Evolutionary conservation across 768 basidiomycete species (phyloP), one percentile per base, ranked within the genome.

Genomic region (Floccularia luteovirens): DNA sequence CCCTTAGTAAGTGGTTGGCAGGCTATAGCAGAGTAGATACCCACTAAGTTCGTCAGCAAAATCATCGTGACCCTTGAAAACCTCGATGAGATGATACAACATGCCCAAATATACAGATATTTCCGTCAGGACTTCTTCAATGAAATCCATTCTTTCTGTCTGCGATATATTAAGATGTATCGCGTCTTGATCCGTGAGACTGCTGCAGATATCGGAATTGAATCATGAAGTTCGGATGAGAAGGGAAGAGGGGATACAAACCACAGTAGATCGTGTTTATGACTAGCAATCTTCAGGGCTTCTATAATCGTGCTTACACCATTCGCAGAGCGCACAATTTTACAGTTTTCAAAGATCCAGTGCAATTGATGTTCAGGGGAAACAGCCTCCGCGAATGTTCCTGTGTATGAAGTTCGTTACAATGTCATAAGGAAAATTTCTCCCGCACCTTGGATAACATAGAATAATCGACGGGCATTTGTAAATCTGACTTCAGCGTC

Each of bases 1-100:
- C n/a, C n/a, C n/a, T n/a, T n/a, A n/a, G n/a, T n/a, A n/a, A n/a
- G n/a, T n/a, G n/a, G 23, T 42, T 22, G 16, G 13, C 32, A 34
- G 36, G 17, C 13, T 5, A 8, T 8, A 19, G 6, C 5, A 19
- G 7, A 23, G 11, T 22, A 13, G 17, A 19, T 23, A 59, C 93
- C 70, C 61, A 96, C 94, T 98, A 35, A 98, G 69, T 62, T 98
- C 94, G 50, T 96, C 92, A 2, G 89, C 92, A 57, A 98, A 97
- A 50, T 91, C 82, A 43, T 93, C 90, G 48, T 96, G 86, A 2
- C 84, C 82, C 55, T 94, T 86, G 62, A 90, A 91, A 20, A 92
- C 75, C 62, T 98, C 94, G 11, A 97, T 82, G 40, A 98, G 63
- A 56, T 96, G 91, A 58, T 98, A 99, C 31, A 97, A 65, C 80